phyloP scores from a whole-genome alignment of 495 filamentous ascomycete species.

The Pyronema omphalodes region DNA sequence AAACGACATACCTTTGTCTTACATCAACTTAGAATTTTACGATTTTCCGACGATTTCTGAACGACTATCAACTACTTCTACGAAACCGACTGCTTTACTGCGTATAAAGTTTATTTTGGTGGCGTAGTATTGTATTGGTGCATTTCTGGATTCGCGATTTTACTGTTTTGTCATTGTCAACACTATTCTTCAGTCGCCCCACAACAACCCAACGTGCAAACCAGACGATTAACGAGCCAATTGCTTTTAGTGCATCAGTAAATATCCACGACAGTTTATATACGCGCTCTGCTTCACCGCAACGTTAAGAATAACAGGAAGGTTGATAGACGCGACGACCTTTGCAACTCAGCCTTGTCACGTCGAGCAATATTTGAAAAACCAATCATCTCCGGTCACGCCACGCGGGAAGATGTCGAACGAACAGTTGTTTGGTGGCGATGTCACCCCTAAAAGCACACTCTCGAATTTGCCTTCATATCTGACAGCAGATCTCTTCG shows the following conservation, averaged over 20 bases:
- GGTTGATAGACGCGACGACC: background rate
- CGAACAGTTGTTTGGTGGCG: background rate
- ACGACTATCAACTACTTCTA: background rate
- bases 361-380: background rate
- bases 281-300: background rate
- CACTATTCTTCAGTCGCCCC: background rate
- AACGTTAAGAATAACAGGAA: background rate
- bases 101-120: background rate
- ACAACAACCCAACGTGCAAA: background rate
- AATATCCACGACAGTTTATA: background rate
- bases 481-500: background rate
- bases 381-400: background rate
- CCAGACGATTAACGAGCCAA: background rate
- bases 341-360: background rate
- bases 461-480: background rate
- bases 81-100: background rate
- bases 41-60: background rate
- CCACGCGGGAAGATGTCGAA: background rate
- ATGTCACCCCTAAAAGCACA: background rate
- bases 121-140: background rate
- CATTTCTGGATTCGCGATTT: background rate
- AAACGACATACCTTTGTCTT: background rate
- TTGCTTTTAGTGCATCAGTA: background rate
- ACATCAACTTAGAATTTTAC: background rate
- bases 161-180: background rate